Percentiles rank a stretch among this genome's conserved stretches.
Evolutionary conservation across 257 asterid genomes (phyloP).

Genomic region (Coffea eugenioides): DNA sequence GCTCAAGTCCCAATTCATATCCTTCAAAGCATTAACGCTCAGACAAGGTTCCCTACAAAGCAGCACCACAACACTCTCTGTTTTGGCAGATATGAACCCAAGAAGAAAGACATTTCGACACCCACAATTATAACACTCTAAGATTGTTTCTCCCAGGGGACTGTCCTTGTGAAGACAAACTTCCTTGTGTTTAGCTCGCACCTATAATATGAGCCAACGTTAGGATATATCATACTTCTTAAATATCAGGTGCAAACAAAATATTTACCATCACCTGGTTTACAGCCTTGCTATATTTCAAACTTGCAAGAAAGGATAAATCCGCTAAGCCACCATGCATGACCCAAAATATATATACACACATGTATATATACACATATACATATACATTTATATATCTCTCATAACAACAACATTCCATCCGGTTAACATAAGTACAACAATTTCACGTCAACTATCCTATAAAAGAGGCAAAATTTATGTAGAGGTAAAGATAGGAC

Average conservation of each 20-base stretch:
- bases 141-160: constrained; percentile 95
- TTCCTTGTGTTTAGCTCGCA: constrained; percentile 99
- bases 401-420: too few relatives aligned
- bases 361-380: too few relatives aligned
- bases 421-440: background rate
- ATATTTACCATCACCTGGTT: background rate
- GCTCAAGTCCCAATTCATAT: constrained; percentile 99
- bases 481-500: background rate
- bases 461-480: background rate
- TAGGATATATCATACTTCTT: background rate
- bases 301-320: background rate
- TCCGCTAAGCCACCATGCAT: too few relatives aligned
- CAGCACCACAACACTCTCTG: constrained; percentile 97
- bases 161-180: constrained; percentile 99
- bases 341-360: too few relatives aligned
- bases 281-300: background rate
- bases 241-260: background rate
- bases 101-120: constrained; percentile 96
- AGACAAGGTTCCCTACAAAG: constrained; percentile 98
- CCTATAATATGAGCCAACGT: constrained; percentile 44
- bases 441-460: background rate
- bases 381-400: too few relatives aligned
- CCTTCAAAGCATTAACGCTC: constrained; percentile 84
- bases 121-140: constrained; percentile 98
- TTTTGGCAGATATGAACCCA: constrained; percentile 96